These are phyloP conservation scores for Capsicum baccatum DNA, from an alignment of 257 asterid species.

Conservation along the genomic window DNA sequence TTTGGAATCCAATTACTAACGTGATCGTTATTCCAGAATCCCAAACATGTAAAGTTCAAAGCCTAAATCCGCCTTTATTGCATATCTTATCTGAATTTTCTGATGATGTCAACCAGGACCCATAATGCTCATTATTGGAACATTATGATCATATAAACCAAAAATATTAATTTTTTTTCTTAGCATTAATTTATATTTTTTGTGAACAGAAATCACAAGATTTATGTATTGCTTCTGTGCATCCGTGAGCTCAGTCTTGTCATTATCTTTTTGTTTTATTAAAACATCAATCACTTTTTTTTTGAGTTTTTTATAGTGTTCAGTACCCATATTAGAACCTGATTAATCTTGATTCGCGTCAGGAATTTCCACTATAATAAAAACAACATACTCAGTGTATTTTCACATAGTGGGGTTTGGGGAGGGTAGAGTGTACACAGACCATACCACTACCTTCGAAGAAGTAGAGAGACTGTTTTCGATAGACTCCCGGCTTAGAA, in stretches of 20 bases:
- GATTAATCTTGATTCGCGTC: no score
- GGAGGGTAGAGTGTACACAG: no score
- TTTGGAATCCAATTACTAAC: neutral
- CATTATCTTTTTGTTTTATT: constrained; percentile 40
- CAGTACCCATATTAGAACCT: no score
- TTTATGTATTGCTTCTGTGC: constrained; percentile 45
- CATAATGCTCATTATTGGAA: constrained; percentile 45
- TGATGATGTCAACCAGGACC: constrained; percentile 32
- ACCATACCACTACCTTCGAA: no score
- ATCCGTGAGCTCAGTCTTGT: constrained; percentile 49
- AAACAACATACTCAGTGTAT: no score
- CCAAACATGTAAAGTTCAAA: neutral
- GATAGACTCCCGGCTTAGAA: no score
- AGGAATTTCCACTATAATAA: no score
- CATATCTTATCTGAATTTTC: constrained; percentile 25
- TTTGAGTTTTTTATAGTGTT: no score
- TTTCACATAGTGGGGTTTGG: no score
- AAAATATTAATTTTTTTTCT: constrained; percentile 9
- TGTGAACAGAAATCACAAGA: constrained; percentile 39
- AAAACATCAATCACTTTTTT: constrained; percentile 32
- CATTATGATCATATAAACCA: constrained; percentile 43
- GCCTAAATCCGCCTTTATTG: neutral
- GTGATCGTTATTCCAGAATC: neutral
- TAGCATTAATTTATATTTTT: constrained; percentile 30
- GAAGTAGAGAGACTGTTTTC: no score